Evolutionary conservation across 2,329 filamentous ascomycete species (phyloP).

Genomic region (Alternaria longipes): DNA sequence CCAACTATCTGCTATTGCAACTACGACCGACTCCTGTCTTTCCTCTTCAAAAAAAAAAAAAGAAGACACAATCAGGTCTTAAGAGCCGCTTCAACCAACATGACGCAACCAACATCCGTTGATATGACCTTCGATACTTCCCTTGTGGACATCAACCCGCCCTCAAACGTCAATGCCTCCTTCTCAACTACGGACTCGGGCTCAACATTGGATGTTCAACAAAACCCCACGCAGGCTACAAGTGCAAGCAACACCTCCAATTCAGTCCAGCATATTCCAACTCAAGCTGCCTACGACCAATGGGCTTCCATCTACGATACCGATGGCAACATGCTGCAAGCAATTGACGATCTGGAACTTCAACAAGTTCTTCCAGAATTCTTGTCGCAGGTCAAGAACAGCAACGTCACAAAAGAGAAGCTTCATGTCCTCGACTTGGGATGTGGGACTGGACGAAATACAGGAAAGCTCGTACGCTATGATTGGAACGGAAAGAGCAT

Average conservation of each 20-base stretch:
- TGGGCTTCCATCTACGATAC: conserved; percentile 69
- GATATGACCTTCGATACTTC: conserved; percentile 53
- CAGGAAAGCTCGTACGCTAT: conserved; percentile 59
- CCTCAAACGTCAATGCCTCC: conserved; percentile 31
- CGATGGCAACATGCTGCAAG: conserved; percentile 73
- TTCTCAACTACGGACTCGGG: conserved; percentile 51
- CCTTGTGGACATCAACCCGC: conserved; percentile 43
- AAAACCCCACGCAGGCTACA: conserved; percentile 24
- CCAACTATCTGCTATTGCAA: background rate
- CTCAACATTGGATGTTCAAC: conserved; percentile 32
- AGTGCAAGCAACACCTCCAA: conserved; percentile 6
- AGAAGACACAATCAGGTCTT: background rate
- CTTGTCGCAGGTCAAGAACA: conserved; percentile 44
- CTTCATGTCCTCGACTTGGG: conserved; percentile 67
- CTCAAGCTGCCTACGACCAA: conserved; percentile 58
- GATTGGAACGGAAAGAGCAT: conserved; percentile 36
- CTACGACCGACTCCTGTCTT: background rate
- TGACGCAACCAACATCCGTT: conserved; percentile 49
- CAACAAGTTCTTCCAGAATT: conserved; percentile 60
- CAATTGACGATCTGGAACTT: conserved; percentile 68
- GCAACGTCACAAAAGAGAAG: background rate
- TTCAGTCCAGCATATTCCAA: conserved; percentile 50
- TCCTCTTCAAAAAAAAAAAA: background rate
- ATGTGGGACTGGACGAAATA: conserved; percentile 72
- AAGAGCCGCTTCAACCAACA: conserved; percentile 19